A percentile compares a stretch with the other conserved stretches of the same genome.
These are phyloP conservation scores for Metschnikowia corniflorae DNA, from an alignment of 805 yeast species.

Conservation along the genomic window DNA sequence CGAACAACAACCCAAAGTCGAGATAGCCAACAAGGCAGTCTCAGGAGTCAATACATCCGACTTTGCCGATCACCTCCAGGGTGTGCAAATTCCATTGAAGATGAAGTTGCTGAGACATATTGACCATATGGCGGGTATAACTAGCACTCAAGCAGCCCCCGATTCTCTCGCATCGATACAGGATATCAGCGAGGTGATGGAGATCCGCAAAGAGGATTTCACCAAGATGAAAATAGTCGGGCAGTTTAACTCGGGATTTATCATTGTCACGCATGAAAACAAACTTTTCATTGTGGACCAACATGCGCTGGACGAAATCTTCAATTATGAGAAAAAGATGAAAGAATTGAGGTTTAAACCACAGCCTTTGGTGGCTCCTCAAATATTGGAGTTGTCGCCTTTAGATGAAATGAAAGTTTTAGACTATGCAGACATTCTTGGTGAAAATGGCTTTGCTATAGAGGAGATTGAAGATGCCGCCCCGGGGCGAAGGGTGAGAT, in stretches of 20 bases:
- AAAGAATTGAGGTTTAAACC: constrained; percentile 51
- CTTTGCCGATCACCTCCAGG: constrained; percentile 7
- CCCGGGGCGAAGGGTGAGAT: constrained; percentile 54
- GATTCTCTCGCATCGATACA: constrained; percentile 11
- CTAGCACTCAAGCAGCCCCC: background rate
- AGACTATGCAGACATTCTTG: constrained; percentile 56
- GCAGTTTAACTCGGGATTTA: constrained; percentile 93
- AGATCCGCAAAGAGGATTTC: constrained; percentile 70
- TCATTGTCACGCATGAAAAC: constrained; percentile 54
- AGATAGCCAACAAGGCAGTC: too few species aligned
- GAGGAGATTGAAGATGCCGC: constrained; percentile 46
- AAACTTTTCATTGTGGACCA: constrained; percentile 90
- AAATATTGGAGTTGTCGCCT: constrained; percentile 65
- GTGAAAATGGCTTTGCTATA: constrained; percentile 67
- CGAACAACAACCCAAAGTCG: too few species aligned
- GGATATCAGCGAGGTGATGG: constrained; percentile 15
- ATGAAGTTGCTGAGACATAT: too few species aligned
- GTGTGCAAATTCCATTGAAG: background rate
- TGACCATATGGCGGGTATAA: too few species aligned
- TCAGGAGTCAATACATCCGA: too few species aligned
- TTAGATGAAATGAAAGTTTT: constrained; percentile 73
- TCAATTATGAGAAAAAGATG: constrained; percentile 74
- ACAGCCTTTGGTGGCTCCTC: constrained; percentile 56
- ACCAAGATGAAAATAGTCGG: constrained; percentile 76
- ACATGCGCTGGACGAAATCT: constrained; percentile 97